Evolutionary conservation across 768 basidiomycete species (phyloP).

Genomic region (Suillus lakei): DNA sequence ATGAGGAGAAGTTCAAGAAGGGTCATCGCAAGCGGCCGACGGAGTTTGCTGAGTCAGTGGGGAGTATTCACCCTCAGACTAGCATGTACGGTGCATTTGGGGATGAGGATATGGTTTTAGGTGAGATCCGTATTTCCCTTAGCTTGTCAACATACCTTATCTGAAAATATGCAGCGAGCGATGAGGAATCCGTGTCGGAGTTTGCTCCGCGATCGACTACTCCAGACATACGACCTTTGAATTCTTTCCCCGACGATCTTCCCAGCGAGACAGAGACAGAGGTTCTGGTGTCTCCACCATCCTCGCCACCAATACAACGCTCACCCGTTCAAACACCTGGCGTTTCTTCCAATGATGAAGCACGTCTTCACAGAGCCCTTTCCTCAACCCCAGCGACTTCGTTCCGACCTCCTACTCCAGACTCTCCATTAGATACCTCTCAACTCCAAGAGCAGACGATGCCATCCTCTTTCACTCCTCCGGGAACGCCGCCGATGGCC

Average conservation of each 20-base stretch:
- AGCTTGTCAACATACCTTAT: constrained; percentile 3
- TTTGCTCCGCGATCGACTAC: constrained; percentile 30
- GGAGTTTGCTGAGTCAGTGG: constrained; percentile 32
- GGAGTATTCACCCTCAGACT: constrained; percentile 27
- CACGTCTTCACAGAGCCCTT: constrained; percentile 20
- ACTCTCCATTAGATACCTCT: constrained; percentile 2
- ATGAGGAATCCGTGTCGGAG: constrained; percentile 37
- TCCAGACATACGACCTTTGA: constrained; percentile 26
- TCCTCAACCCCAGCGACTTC: constrained; percentile 25
- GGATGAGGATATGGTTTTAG: constrained; percentile 23
- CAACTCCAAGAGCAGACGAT: background rate
- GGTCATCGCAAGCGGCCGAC: constrained; percentile 32
- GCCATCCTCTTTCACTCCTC: constrained; percentile 26
- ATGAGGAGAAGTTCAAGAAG: constrained; percentile 27
- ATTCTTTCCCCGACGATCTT: constrained; percentile 18
- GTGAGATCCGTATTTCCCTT: constrained; percentile 18
- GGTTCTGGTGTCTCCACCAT: constrained; percentile 27
- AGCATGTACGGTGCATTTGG: constrained; percentile 15
- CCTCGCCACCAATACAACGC: constrained; percentile 14
- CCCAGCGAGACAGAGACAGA: constrained; percentile 34
- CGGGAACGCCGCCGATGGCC: constrained; percentile 26
- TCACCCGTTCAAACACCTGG: constrained; percentile 20
- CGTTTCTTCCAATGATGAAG: constrained; percentile 17
- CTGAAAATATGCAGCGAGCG: constrained; percentile 38
- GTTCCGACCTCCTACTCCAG: constrained; percentile 12